Evolutionary conservation across 2,329 filamentous ascomycete genomes (phyloP), one percentile per base, ranked within the genome.

Genomic region (Fusarium musae): DNA sequence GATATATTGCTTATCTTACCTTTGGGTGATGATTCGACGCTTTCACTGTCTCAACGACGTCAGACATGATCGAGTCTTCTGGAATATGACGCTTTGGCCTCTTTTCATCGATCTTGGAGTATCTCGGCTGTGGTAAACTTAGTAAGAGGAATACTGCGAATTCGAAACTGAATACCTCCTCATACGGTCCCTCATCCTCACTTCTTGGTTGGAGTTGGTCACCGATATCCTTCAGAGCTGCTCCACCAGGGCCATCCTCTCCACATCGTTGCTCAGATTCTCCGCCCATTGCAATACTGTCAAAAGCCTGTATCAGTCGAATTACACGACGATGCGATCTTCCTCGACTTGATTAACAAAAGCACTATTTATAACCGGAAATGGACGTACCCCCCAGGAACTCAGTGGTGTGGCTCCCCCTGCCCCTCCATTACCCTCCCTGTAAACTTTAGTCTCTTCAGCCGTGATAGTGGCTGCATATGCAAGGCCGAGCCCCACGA

Each of bases 261-360:
- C 5, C 36, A 19, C 36, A 30, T 19, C 15, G 26, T 42, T 16
- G 36, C 15, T 54, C 36, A 17, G 15, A 39, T 39, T 54, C 52
- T 28, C 23, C 52, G 10, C 36, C 52, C 52, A 54, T 54, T 13
- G 5, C 5, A 11, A 17, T 53, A 21, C 6, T 50, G n/a, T 17
- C 4, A 19, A 23, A 19, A 34, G 0, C 3, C 8, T 3, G 3
- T 3, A 6, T 34, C 15, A 9, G 23, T 23, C 5, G 11, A 50
- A 50, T 23, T 4, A n/a, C 30, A 21, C 9, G 2, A 3, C 8
- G 30, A 34, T 23, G 10, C 4, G 0, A 50, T 19, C 4, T 3
- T 10, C 16, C 17, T 13, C 2, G 3, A 10, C 19, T 54, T 7
- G 17, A 23, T 54, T n/a, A 28, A 54, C 26, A 30, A 54, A 54